Conservation (phyloP, 192 early-diverging fungal genomes). For the Umbelopsis sp. region DNA sequence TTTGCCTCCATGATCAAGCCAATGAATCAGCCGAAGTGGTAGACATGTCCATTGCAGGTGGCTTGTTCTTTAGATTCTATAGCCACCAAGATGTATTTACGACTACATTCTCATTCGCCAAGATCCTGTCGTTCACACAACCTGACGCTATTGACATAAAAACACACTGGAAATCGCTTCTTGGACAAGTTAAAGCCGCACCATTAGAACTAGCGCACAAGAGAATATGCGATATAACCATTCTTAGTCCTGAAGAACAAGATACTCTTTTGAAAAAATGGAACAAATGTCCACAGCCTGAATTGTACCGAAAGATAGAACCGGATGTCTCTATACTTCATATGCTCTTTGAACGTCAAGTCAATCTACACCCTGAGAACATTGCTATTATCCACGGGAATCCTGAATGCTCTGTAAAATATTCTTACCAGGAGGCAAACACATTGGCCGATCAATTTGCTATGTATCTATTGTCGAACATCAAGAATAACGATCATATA, state of each 20-base stretch:
- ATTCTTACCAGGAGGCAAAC: background rate
- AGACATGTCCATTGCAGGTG: background rate
- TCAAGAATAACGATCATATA: background rate
- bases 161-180: background rate
- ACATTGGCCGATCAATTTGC: background rate
- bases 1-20: background rate
- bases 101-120: background rate
- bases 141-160: background rate
- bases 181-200: background rate
- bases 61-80: background rate
- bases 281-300: background rate
- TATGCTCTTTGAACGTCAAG: background rate
- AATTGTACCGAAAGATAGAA: background rate
- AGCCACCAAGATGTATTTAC: background rate
- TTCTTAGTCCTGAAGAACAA: background rate
- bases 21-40: conserved; percentile 9
- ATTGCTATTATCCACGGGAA: background rate
- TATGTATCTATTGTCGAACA: background rate
- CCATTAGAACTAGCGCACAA: background rate
- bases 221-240: background rate
- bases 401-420: background rate
- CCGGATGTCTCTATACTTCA: background rate
- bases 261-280: background rate
- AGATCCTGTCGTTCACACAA: background rate
- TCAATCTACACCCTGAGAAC: background rate